Percentiles rank a stretch among this genome's conserved stretches.
Conservation (phyloP, 2,329 filamentous ascomycete genomes). For the Alternaria tenuissima region DNA sequence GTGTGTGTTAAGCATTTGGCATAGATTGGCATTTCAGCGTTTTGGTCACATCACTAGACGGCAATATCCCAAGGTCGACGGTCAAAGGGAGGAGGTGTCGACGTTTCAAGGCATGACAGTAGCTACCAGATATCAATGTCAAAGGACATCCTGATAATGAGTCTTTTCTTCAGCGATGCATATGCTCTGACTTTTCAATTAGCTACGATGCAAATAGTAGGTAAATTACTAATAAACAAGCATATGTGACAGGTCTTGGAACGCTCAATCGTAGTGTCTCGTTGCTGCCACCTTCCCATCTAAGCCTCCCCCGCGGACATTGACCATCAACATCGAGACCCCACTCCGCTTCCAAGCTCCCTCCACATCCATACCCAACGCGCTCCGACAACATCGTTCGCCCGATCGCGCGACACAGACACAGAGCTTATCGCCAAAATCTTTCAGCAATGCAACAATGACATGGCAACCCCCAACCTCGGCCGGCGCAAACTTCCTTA, state of each 20-base stretch:
- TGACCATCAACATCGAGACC: conserved; percentile 3
- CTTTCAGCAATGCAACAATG: conserved; percentile 14
- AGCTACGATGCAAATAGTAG: background rate
- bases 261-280: background rate
- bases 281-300: conserved; percentile 31
- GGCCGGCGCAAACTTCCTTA: background rate
- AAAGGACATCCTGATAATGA: background rate
- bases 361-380: too few species aligned
- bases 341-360: conserved; percentile 5
- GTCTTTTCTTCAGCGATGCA: background rate
- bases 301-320: conserved; percentile 31
- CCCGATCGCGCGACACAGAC: background rate
- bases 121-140: conserved; percentile 4
- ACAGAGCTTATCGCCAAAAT: background rate
- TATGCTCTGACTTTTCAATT: background rate
- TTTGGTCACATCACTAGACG: conserved; percentile 20
- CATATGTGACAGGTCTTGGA: background rate
- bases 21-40: conserved; percentile 19
- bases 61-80: conserved; percentile 6
- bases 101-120: conserved; percentile 4
- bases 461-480: conserved; percentile 2
- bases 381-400: background rate
- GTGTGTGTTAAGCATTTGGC: conserved; percentile 8
- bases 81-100: conserved; percentile 1
- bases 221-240: background rate